phyloP scores from a whole-genome alignment of 1,139 yeast species.

The Candida sp. region DNA sequence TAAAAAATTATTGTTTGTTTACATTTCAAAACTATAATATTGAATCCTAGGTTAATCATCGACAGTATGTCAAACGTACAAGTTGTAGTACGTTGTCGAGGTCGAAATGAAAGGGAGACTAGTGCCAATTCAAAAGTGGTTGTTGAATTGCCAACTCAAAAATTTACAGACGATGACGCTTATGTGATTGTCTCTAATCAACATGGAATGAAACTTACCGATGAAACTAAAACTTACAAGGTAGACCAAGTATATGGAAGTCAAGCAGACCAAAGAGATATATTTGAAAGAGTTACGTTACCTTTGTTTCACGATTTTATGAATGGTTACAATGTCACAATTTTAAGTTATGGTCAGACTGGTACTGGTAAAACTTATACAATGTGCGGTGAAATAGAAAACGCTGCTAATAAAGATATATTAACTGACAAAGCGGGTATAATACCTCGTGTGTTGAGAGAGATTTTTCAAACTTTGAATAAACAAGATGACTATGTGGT shows the following conservation, averaged over 20 bases:
- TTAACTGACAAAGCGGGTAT: slow-evolving; percentile 50
- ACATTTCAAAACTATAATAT: slow-evolving; percentile 2
- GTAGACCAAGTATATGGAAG: slow-evolving; percentile 78
- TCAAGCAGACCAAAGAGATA: slow-evolving; percentile 55
- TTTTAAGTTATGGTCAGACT: slow-evolving; percentile 87
- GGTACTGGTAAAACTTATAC: slow-evolving; percentile 90
- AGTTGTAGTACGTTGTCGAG: slow-evolving; percentile 89
- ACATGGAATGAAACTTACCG: slow-evolving; percentile 24
- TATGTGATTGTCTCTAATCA: slow-evolving; percentile 37
- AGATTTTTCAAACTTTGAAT: slow-evolving; percentile 45
- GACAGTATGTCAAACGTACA: slow-evolving; percentile 52
- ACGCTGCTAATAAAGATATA: slow-evolving; percentile 6
- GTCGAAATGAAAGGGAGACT: slow-evolving; percentile 70
- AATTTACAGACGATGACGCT: slow-evolving; percentile 32
- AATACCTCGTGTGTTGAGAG: slow-evolving; percentile 61
- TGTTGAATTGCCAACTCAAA: slow-evolving; percentile 56
- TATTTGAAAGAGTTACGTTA: slow-evolving; percentile 61
- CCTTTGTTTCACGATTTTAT: slow-evolving; percentile 65
- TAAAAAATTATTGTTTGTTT: slow-evolving; percentile 4
- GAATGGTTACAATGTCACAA: slow-evolving; percentile 72
- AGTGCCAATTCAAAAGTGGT: slow-evolving; percentile 71
- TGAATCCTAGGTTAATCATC: neutral
- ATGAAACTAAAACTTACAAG: slow-evolving; percentile 48
- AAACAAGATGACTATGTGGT: slow-evolving; percentile 49
- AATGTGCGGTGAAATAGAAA: slow-evolving; percentile 61